Evolutionary conservation across 257 asterid genomes (phyloP).

Genomic region (Solanum stenotomum): DNA sequence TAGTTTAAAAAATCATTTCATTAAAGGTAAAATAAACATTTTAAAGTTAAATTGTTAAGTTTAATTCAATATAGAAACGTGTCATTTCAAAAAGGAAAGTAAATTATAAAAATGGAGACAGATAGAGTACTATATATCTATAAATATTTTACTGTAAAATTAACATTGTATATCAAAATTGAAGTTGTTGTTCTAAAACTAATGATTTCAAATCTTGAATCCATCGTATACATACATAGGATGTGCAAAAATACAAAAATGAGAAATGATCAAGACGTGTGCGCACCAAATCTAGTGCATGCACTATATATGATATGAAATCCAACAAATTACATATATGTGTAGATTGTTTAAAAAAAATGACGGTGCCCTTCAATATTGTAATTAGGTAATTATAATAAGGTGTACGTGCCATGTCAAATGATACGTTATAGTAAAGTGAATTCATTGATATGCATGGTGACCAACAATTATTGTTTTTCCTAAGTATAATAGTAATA

Average conservation of each 20-base stretch:
- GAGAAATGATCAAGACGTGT: neutral
- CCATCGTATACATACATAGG: neutral
- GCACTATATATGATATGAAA: too few species aligned
- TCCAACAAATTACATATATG: neutral
- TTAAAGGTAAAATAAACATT: too few species aligned
- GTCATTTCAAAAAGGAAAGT: too few species aligned
- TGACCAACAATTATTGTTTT: neutral
- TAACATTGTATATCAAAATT: neutral
- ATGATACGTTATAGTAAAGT: neutral
- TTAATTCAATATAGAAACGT: too few species aligned
- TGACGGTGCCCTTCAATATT: neutral
- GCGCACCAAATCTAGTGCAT: neutral
- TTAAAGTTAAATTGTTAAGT: too few species aligned
- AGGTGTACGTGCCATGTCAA: neutral
- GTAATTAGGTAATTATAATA: neutral
- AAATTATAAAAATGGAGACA: too few species aligned
- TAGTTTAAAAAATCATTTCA: too few species aligned
- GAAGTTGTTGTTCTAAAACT: neutral
- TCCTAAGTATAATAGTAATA: neutral
- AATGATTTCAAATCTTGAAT: neutral
- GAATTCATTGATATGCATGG: neutral
- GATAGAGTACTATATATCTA: neutral
- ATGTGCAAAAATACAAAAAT: neutral
- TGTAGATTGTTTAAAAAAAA: neutral
- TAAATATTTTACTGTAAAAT: neutral